Base-by-base conservation (phyloP, 768 basidiomycete species). In the Boletus eberwhitei region DNA sequence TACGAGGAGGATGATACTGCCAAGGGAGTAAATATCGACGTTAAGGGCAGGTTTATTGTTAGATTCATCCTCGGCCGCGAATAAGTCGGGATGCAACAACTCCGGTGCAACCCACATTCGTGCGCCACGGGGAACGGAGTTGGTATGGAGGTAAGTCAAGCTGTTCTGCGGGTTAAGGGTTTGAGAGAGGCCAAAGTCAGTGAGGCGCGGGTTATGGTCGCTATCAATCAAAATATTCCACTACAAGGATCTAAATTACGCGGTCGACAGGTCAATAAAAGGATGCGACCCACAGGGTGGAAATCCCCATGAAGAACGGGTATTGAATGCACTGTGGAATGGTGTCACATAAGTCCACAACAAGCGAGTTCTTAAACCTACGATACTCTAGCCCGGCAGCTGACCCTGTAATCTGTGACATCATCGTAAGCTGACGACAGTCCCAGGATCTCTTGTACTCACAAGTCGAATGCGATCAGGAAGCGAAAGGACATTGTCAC, bases 101-200 rank as follows among this genome's bases (percentile, higher is more conserved):
- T 58, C 56, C 9, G 56, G 56, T 29, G 56, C 54, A 17, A 32
- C 54, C 14, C n/a, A 57, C 21, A 31, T 31, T 19, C 0, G 0
- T 6, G 42, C 47, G 8, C 56, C 54, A 5, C 37, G 19, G 12
- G 24, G 48, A 35, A 14, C 7, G 16, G 53, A 17, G 0, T 29
- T 0, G 3, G 54, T 45, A 3, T 16, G 26, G 11, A 58, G 56
- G 17, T 57, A 57, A 2, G 24, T 5, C 22, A 21, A 31, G 0
- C 22, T 4, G 2, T 35, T 29, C 40, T 48, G 35, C 17, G n/a
- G n/a, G 14, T 3, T 35, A 22, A 40, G 47, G 22, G 43, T 36
- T 13, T 24, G 56, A 45, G 56, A 38, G 13, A 54, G 40, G 2
- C 56, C 56, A 29, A 57, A 29, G 31, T 56, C 56, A 2, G 56